phyloP scores from a whole-genome alignment of 352 stramenopile species.

The Phytophthora foliorum region DNA sequence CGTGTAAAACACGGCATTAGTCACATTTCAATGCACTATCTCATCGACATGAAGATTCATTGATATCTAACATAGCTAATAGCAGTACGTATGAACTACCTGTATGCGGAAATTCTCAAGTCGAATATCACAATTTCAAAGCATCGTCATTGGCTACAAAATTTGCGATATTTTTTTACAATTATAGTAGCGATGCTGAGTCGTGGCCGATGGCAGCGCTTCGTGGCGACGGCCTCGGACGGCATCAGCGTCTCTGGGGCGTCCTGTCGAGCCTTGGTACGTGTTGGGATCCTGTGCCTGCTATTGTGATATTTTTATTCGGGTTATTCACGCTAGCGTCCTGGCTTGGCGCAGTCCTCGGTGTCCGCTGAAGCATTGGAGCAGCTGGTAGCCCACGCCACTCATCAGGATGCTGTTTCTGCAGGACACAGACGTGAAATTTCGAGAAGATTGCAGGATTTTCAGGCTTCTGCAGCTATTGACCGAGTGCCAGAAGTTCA shows the following conservation, averaged over 20 bases:
- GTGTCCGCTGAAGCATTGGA: slow-evolving; percentile 51
- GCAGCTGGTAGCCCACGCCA: slow-evolving; percentile 63
- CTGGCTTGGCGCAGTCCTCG: slow-evolving; percentile 18
- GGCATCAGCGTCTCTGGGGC: not conserved
- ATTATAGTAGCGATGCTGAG: slow-evolving; percentile 29
- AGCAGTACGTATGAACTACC: too few relatives aligned
- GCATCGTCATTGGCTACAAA: too few relatives aligned
- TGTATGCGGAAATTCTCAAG: too few relatives aligned
- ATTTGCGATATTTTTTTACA: too few relatives aligned
- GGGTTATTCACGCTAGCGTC: not conserved
- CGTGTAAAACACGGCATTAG: too few relatives aligned
- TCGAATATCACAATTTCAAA: too few relatives aligned
- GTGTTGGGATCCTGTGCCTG: not conserved
- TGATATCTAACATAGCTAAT: too few relatives aligned
- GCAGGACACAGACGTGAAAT: slow-evolving; percentile 17
- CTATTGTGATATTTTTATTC: not conserved
- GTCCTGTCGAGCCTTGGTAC: slow-evolving; percentile 23
- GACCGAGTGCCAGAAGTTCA: slow-evolving; percentile 49
- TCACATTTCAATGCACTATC: too few relatives aligned
- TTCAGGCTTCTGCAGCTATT: slow-evolving; percentile 10
- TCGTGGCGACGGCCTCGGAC: not conserved
- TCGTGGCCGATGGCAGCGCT: not conserved
- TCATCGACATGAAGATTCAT: too few relatives aligned
- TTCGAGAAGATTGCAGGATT: slow-evolving; percentile 9
- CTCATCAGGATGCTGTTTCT: slow-evolving; percentile 17